phyloP scores from a whole-genome alignment of 2,329 filamentous ascomycete species.

The Truncatella angustata region DNA sequence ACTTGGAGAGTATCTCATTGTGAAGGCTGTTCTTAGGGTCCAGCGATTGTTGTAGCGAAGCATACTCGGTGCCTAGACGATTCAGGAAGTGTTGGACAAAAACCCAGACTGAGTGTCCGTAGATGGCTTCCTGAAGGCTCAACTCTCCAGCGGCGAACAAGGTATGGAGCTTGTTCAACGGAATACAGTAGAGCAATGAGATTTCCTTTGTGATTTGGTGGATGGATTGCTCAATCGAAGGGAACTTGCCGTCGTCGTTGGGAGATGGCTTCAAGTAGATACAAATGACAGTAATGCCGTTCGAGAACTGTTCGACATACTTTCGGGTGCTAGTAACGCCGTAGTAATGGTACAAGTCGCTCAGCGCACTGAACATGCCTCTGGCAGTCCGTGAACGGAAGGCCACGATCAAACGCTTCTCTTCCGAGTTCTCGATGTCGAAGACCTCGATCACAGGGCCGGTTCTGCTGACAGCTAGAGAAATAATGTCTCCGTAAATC shows the following conservation, averaged over 20 bases:
- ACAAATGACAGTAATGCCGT: conserved; percentile 96
- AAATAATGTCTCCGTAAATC: conserved; percentile 92
- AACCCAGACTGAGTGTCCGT: conserved; percentile 96
- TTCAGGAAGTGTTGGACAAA: conserved; percentile 98
- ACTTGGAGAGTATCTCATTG: conserved; percentile 82
- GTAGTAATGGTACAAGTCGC: conserved; percentile 98
- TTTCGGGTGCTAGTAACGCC: conserved; percentile 94
- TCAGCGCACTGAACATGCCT: conserved; percentile 91
- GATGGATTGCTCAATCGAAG: conserved; percentile 89
- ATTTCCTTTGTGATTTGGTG: conserved; percentile 99
- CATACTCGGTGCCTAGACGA: conserved; percentile 88
- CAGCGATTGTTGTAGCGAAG: conserved; percentile 77
- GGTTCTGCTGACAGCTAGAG: conserved; percentile 76
- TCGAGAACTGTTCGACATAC: conserved; percentile 98
- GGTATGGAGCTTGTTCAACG: conserved; percentile 91
- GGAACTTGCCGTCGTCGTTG: conserved; percentile 56
- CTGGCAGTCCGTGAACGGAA: conserved; percentile 91
- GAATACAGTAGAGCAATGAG: conserved; percentile 94
- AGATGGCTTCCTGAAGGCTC: conserved; percentile 94
- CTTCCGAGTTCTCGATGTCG: conserved; percentile 84
- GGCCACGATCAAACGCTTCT: conserved; percentile 92
- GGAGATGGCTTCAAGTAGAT: conserved; percentile 80
- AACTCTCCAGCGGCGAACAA: conserved; percentile 84
- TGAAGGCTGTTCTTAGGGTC: conserved; percentile 80
- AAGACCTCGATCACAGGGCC: conserved; percentile 98